These are phyloP conservation scores for Metarhizium guizhouense DNA, from an alignment of 2,329 filamentous ascomycete species.

Conservation along the genomic window DNA sequence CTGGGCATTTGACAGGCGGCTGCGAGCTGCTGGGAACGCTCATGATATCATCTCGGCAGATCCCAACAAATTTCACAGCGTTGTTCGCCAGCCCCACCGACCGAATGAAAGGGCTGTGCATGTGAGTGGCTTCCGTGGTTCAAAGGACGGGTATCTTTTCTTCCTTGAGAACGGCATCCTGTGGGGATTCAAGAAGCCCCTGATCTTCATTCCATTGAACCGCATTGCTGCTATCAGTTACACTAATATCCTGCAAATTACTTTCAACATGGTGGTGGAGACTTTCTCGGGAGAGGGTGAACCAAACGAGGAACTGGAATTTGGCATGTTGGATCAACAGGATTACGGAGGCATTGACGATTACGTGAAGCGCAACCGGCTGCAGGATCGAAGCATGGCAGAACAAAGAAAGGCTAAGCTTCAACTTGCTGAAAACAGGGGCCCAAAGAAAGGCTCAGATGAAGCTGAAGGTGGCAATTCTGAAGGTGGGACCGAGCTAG, in stretches of 20 bases:
- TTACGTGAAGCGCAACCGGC: slow-evolving; percentile 50
- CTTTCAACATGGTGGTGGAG: slow-evolving; percentile 59
- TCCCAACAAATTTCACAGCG: slow-evolving; percentile 47
- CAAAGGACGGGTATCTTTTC: slow-evolving; percentile 60
- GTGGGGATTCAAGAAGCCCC: slow-evolving; percentile 63
- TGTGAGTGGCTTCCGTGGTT: slow-evolving; percentile 56
- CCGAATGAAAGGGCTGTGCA: slow-evolving; percentile 56
- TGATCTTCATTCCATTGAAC: slow-evolving; percentile 54
- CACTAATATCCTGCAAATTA: slow-evolving; percentile 57
- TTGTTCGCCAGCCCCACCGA: slow-evolving; percentile 46
- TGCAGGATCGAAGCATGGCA: slow-evolving; percentile 61
- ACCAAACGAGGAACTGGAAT: slow-evolving; percentile 53
- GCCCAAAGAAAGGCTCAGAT: slow-evolving; percentile 33
- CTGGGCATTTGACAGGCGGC: slow-evolving; percentile 47
- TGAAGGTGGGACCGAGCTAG: slow-evolving; percentile 33
- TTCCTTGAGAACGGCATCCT: slow-evolving; percentile 58
- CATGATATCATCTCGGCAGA: slow-evolving; percentile 44
- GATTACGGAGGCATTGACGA: slow-evolving; percentile 57
- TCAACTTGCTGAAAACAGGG: slow-evolving; percentile 50
- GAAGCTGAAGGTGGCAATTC: slow-evolving; percentile 27
- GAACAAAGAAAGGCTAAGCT: slow-evolving; percentile 58
- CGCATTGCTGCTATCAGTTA: slow-evolving; percentile 56
- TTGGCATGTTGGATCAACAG: slow-evolving; percentile 61
- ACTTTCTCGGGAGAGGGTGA: slow-evolving; percentile 40
- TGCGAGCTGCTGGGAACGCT: slow-evolving; percentile 39